Evolutionary conservation across 106 monocot genomes (phyloP).

Genomic region (Xerophyta viscosa): DNA sequence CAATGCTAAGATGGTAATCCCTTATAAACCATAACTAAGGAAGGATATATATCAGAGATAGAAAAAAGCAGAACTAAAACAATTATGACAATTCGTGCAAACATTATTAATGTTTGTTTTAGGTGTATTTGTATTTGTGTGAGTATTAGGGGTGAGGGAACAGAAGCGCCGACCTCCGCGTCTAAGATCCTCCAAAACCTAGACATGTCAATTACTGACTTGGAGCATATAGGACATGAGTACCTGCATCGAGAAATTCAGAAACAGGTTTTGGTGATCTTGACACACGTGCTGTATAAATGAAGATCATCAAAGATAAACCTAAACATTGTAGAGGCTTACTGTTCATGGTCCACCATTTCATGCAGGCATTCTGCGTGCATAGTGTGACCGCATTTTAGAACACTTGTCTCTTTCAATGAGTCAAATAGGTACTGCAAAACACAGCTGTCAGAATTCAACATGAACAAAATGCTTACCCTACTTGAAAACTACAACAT

Average conservation of each 20-base stretch:
- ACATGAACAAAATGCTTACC: neutral
- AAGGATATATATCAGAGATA: too few relatives aligned
- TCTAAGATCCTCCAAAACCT: slow-evolving; percentile 46
- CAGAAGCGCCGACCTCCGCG: slow-evolving; percentile 39
- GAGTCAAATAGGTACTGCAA: slow-evolving; percentile 94
- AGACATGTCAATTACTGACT: slow-evolving; percentile 63
- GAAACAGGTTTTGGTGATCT: too few relatives aligned
- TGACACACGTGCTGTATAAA: too few relatives aligned
- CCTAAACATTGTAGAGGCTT: too few relatives aligned
- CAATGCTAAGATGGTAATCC: too few relatives aligned
- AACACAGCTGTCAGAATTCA: slow-evolving; percentile 12
- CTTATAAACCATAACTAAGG: too few relatives aligned
- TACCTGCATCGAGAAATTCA: slow-evolving; percentile 30
- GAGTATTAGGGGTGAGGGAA: neutral
- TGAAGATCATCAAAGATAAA: too few relatives aligned
- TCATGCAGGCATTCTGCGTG: slow-evolving; percentile 56
- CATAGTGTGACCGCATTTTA: slow-evolving; percentile 89
- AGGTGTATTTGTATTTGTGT: neutral
- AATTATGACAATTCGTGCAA: too few relatives aligned
- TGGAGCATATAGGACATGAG: slow-evolving; percentile 69
- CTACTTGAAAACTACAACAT: neutral
- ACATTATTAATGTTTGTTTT: too few relatives aligned
- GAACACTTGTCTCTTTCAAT: slow-evolving; percentile 58
- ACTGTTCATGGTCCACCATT: slow-evolving; percentile 76
- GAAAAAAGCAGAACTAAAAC: too few relatives aligned